A percentile compares a stretch with the other conserved stretches of the same genome.
phyloP scores from a whole-genome alignment of 1,284 basidiomycete genomes.

The Apiotrichum sp. region DNA sequence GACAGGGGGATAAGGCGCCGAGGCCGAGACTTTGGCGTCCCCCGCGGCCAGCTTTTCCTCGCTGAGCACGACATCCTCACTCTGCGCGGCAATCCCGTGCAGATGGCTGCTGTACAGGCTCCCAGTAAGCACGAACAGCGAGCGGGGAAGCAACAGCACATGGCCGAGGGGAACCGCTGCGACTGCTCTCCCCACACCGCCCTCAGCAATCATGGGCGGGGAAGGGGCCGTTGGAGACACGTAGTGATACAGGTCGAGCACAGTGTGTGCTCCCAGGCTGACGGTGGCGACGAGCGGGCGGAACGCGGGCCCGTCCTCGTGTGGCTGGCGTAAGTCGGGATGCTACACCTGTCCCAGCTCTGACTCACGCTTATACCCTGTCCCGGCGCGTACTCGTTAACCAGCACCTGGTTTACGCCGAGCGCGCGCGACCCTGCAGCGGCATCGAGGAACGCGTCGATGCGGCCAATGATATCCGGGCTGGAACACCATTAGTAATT shows the following conservation, averaged over 20 bases:
- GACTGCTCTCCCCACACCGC: conserved; percentile 53
- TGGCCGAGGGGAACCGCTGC: conserved; percentile 61
- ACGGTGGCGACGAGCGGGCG: conserved; percentile 82
- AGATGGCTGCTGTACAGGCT: conserved; percentile 63
- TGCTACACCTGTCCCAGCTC: conserved; percentile 26
- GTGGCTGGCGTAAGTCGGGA: conserved; percentile 57
- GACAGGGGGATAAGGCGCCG: conserved; percentile 26
- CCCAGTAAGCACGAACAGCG: conserved; percentile 67
- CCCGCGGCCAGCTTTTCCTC: not conserved
- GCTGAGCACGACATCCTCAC: not conserved
- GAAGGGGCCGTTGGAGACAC: conserved; percentile 38
- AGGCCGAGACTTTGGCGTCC: not conserved
- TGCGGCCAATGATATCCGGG: conserved; percentile 67
- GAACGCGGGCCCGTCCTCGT: conserved; percentile 87
- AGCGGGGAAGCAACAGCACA: conserved; percentile 73
- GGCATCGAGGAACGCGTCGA: conserved; percentile 45
- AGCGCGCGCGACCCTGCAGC: conserved; percentile 33
- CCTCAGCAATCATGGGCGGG: conserved; percentile 32
- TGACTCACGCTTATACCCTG: conserved; percentile 84
- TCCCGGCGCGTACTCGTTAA: conserved; percentile 82
- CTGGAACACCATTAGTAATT: conserved; percentile 46
- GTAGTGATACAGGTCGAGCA: conserved; percentile 80
- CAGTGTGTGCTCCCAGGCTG: conserved; percentile 73
- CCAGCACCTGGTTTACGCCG: conserved; percentile 69
- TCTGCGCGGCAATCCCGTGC: conserved; percentile 61